Evolutionary conservation across 106 monocot species (phyloP), one percentile per base, ranked within the genome.

Genomic region (Allium fistulosum): DNA sequence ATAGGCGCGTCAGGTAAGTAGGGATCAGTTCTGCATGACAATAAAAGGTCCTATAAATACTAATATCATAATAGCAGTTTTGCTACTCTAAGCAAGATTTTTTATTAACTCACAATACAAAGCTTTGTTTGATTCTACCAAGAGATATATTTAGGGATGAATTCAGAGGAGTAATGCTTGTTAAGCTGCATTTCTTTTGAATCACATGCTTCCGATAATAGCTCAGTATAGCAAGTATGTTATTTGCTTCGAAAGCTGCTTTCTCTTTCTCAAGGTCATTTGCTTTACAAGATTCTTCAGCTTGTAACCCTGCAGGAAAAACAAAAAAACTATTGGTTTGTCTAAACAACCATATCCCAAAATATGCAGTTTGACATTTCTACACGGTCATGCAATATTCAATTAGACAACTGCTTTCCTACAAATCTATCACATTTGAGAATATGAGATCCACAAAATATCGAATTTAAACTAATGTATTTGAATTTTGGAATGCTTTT

Each of bases 51-150:
- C 46, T 49, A 17, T 49, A 61, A 61, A 12, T 15, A 69, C 28
- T 53, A 66, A 47, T 17, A 8, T n/a, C 71, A 58, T 13, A 11
- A 46, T 37, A 26, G 56, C 45, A 37, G 37, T 37, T 37, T 37
- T 37, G 37, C 37, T 37, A 37, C 37, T 37, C 22, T 37, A 37
- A 37, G 37, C 37, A 37, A 37, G 37, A 37, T 37, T 37, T 37
- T 37, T 37, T 37, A 37, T 81, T 83, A 89, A 99, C 97, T 99
- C 92, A 99, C 97, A 99, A 84, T 79, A 99, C 86, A 93, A 99
- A 99, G 79, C 89, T 99, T 68, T 99, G 92, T 81, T 93, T 92
- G 77, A 99, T 99, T 99, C 97, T 92, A 90, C 92, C 87, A 51
- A 99, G 89, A 75, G 89, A 85, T 71, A 93, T 81, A 75, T 63